Evolutionary conservation across 768 basidiomycete species (phyloP).

Genomic region (Boletus reticulatus): DNA sequence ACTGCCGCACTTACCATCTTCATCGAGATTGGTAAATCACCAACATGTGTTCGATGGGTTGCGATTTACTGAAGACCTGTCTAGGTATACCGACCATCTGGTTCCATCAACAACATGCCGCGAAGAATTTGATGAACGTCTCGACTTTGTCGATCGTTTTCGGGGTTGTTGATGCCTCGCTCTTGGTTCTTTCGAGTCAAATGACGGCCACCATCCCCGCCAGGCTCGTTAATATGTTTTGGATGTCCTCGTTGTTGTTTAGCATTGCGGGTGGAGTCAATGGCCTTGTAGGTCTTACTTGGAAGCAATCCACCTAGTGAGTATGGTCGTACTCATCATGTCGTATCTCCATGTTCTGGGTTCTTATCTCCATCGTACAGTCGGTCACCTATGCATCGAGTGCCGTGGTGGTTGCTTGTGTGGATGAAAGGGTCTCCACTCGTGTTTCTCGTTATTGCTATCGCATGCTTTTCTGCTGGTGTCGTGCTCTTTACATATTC

Average conservation of each 20-base stretch:
- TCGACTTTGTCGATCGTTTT: slow-evolving; percentile 57
- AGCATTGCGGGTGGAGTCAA: slow-evolving; percentile 53
- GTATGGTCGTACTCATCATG: slow-evolving; percentile 11
- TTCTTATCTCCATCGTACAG: slow-evolving; percentile 9
- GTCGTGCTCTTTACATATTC: slow-evolving; percentile 75
- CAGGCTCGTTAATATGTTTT: slow-evolving; percentile 46
- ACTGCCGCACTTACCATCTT: slow-evolving; percentile 45
- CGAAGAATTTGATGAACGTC: slow-evolving; percentile 45
- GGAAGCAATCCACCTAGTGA: slow-evolving; percentile 56
- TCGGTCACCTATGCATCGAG: slow-evolving; percentile 50
- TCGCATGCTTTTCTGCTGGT: slow-evolving; percentile 77
- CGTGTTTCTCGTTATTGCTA: slow-evolving; percentile 78
- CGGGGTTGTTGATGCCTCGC: slow-evolving; percentile 48
- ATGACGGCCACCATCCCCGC: slow-evolving; percentile 31
- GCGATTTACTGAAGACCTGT: not conserved
- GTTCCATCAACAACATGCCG: slow-evolving; percentile 49
- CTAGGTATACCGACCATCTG: slow-evolving; percentile 51
- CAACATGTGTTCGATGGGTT: not conserved
- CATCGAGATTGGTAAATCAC: slow-evolving; percentile 46
- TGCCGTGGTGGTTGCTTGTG: slow-evolving; percentile 58
- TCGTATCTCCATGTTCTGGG: not conserved
- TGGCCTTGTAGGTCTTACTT: slow-evolving; percentile 48
- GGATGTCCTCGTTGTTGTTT: slow-evolving; percentile 53
- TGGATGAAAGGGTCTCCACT: slow-evolving; percentile 86
- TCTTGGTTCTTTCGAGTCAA: slow-evolving; percentile 42